Percentiles rank a stretch among this genome's conserved stretches.
Conservation (phyloP, 2,329 filamentous ascomycete genomes). For the Trichoderma cornu-damae region DNA sequence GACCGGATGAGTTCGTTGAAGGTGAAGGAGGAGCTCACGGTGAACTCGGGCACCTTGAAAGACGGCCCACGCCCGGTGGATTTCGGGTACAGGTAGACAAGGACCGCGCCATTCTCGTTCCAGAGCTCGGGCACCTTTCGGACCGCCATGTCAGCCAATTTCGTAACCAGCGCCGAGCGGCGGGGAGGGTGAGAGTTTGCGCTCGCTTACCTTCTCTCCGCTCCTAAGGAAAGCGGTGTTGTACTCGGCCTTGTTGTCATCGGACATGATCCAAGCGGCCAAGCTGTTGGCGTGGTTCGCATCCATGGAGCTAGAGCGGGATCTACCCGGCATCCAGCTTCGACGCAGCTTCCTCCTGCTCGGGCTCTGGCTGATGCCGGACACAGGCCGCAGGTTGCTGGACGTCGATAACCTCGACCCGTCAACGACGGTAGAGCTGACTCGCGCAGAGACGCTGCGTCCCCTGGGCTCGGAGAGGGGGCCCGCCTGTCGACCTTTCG, state of each 20-base stretch:
- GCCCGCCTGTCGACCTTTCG: slow-evolving; percentile 29
- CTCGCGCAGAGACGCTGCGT: slow-evolving; percentile 47
- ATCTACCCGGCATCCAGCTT: slow-evolving; percentile 52
- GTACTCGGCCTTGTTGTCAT: slow-evolving; percentile 51
- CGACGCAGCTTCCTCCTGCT: slow-evolving; percentile 43
- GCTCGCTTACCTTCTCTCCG: slow-evolving; percentile 49
- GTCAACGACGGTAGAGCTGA: slow-evolving; percentile 29
- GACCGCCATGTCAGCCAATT: background rate
- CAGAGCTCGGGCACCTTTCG: slow-evolving; percentile 59
- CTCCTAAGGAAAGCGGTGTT: slow-evolving; percentile 48
- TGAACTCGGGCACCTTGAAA: slow-evolving; percentile 54
- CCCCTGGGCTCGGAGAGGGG: slow-evolving; percentile 37
- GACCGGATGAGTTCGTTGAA: slow-evolving; percentile 50
- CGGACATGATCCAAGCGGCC: slow-evolving; percentile 52
- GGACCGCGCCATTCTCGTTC: slow-evolving; percentile 55
- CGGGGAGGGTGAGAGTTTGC: background rate
- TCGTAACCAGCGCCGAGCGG: background rate
- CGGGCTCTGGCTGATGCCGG: slow-evolving; percentile 41
- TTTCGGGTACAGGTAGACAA: slow-evolving; percentile 53
- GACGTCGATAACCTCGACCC: slow-evolving; percentile 33
- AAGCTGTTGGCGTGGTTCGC: slow-evolving; percentile 23
- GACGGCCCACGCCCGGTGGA: slow-evolving; percentile 49
- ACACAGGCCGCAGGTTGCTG: slow-evolving; percentile 28
- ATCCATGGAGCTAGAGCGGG: slow-evolving; percentile 46
- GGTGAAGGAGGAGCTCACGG: slow-evolving; percentile 50